Percentiles rank a stretch among this genome's conserved stretches.
Evolutionary conservation across 2,329 filamentous ascomycete species (phyloP).

Genomic region (Chrysosporium queenslandicum): DNA sequence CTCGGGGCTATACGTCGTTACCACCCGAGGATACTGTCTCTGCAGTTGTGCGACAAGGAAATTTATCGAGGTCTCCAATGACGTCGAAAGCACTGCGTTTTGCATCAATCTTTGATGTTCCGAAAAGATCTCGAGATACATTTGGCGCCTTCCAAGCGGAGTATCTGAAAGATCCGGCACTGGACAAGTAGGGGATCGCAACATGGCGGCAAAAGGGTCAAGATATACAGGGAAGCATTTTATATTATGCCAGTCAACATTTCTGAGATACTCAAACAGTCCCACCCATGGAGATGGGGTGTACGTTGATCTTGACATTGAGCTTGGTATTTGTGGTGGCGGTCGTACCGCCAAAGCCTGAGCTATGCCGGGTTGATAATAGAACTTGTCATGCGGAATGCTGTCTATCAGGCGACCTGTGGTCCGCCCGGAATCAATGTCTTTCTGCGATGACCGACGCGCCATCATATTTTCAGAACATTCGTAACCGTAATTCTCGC

Average conservation of each 20-base stretch:
- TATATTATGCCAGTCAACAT: conserved; percentile 17
- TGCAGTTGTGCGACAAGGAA: conserved; percentile 16
- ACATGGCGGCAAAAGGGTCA: conserved; percentile 17
- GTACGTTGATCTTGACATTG: neutral
- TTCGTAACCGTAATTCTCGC: conserved; percentile 19
- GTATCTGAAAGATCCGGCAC: conserved; percentile 16
- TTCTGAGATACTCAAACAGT: conserved; percentile 18
- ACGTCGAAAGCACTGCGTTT: conserved; percentile 9
- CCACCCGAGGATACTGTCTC: conserved; percentile 14
- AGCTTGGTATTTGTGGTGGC: conserved; percentile 5
- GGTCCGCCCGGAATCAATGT: conserved; percentile 12
- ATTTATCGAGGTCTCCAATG: conserved; percentile 13
- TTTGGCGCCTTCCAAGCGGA: conserved; percentile 17
- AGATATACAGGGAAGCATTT: conserved; percentile 13
- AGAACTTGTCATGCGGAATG: conserved; percentile 11
- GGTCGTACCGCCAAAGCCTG: conserved; percentile 12
- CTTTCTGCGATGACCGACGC: conserved; percentile 17
- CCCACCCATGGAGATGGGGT: conserved; percentile 15
- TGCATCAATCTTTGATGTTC: conserved; percentile 18
- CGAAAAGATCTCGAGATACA: conserved; percentile 17
- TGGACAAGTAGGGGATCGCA: conserved; percentile 17
- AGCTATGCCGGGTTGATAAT: conserved; percentile 12
- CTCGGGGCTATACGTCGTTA: conserved; percentile 15
- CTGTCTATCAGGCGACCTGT: conserved; percentile 11
- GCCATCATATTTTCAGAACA: conserved; percentile 20